Evolutionary conservation across 768 basidiomycete genomes (phyloP), one percentile per base, ranked within the genome.

Genomic region (Suillus decipiens): DNA sequence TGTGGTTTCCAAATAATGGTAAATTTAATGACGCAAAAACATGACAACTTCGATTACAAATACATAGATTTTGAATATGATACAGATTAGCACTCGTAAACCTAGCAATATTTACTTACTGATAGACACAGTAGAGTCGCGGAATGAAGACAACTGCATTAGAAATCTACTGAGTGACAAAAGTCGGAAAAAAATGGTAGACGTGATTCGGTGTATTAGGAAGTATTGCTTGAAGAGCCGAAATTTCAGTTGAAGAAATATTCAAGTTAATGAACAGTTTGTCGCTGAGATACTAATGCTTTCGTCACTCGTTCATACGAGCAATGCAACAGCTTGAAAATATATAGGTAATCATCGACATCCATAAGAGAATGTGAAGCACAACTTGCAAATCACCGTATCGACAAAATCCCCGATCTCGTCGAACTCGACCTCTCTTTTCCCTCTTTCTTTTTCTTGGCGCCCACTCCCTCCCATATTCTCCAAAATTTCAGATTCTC

Each of bases 401-500:
- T 71, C 0, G 72, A 74, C 58, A 78, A 65, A 50, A 78, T 78
- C 8, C 77, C 78, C 48, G 60, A 67, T 69, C 65, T 60, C 68
- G 67, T 61, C 66, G 67, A 54, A 59, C 65, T 54, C 33, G 66
- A 62, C 64, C 72, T 75, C 47, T 79, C 78, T 48, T 81, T 80
- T 63, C 51, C 63, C 39, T 64, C 65, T 69, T 75, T 74, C 63
- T 70, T 71, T 43, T 75, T 74, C 69, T 78, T 82, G 50, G 45
- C 42, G 66, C 76, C 78, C 10, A 78, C 80, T 47, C 82, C 75
- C 56, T 92, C 91, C 92, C 92, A 93, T 43, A 93, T 82, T 63
- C 87, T 86, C 95, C 95, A 96, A 77, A 96, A 96, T 80, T 98
- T 99, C 70, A 99, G 80, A 71, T 96, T 96, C 81, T 99, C 96